Percentiles rank a stretch among this genome's conserved stretches.
Conservation (phyloP, 2,329 filamentous ascomycete species). For the Aspergillus sp. region DNA sequence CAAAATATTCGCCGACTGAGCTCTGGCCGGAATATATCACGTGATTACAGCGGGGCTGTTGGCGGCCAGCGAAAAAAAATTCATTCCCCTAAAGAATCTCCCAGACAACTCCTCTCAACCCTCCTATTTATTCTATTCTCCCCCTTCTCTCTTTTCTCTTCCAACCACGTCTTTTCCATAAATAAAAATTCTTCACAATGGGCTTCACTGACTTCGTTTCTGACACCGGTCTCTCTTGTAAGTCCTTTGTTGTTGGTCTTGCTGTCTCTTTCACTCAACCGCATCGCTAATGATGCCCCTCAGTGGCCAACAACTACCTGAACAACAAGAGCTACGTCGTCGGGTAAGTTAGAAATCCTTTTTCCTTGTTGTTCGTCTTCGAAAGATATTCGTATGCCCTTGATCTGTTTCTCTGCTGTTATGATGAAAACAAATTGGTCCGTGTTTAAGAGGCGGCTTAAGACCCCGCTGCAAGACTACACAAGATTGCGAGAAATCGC, state of each 20-base stretch:
- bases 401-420: constrained; percentile 17
- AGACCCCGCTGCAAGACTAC: constrained; percentile 80
- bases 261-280: constrained; percentile 11
- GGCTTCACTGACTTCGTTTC: constrained; percentile 59
- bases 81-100: constrained; percentile 16
- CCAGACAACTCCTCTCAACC: constrained; percentile 24
- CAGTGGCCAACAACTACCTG: constrained; percentile 38
- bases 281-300: constrained; percentile 26
- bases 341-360: constrained; percentile 53
- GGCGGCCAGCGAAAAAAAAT: constrained; percentile 13
- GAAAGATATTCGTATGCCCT: constrained; percentile 1
- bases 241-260: constrained; percentile 26
- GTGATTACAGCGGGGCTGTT: constrained; percentile 20
- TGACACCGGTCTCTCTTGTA: constrained; percentile 55
- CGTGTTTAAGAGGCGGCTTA: constrained; percentile 93
- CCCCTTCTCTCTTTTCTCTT: constrained; percentile 13
- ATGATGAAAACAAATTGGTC: constrained; percentile 87
- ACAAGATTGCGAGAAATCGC: constrained; percentile 62
- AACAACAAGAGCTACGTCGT: constrained; percentile 68
- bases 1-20: constrained; percentile 20
- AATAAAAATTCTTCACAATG: constrained; percentile 40
- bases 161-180: constrained; percentile 11
- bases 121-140: constrained; percentile 17
- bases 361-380: constrained; percentile 12
- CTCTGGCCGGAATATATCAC: constrained; percentile 25